Percentiles rank a stretch among this genome's conserved stretches.
Evolutionary conservation across 352 stramenopile species (phyloP).

Genomic region (Pythium grandisporangium): DNA sequence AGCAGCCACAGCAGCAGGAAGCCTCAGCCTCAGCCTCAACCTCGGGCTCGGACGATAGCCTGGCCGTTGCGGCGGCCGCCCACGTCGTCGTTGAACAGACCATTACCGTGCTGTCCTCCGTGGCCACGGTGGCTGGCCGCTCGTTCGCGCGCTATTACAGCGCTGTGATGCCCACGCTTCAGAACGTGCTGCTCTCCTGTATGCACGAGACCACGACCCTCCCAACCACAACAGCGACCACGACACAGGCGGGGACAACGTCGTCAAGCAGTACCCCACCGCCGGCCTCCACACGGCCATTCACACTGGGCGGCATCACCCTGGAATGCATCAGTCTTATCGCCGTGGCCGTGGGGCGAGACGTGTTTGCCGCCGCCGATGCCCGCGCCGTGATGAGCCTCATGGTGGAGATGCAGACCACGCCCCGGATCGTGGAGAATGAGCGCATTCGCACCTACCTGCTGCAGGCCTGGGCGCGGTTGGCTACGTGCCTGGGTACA

Average conservation of each 20-base stretch:
- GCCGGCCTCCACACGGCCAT: too few species aligned
- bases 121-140: conserved; percentile 50
- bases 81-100: conserved; percentile 73
- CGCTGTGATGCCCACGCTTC: conserved; percentile 61
- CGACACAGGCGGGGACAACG: too few species aligned
- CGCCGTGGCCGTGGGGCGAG: conserved; percentile 62
- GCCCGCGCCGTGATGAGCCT: conserved; percentile 73
- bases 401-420: conserved; percentile 82
- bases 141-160: conserved; percentile 70
- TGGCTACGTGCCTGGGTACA: conserved; percentile 60
- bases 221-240: conserved; percentile 23
- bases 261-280: too few species aligned
- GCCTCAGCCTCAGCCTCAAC: too few species aligned
- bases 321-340: conserved; percentile 81
- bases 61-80: conserved; percentile 16
- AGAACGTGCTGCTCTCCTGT: conserved; percentile 57
- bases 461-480: conserved; percentile 71
- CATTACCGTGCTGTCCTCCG: conserved; percentile 73
- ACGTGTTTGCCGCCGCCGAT: conserved; percentile 60
- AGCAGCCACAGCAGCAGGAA: too few species aligned
- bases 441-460: conserved; percentile 80
- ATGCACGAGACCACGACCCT: conserved; percentile 43
- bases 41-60: too few species aligned
- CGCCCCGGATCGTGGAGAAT: conserved; percentile 63
- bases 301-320: conserved; percentile 78